Evolutionary conservation across 1,284 basidiomycete species (phyloP).

Genomic region (Ganoderma lingzhi): DNA sequence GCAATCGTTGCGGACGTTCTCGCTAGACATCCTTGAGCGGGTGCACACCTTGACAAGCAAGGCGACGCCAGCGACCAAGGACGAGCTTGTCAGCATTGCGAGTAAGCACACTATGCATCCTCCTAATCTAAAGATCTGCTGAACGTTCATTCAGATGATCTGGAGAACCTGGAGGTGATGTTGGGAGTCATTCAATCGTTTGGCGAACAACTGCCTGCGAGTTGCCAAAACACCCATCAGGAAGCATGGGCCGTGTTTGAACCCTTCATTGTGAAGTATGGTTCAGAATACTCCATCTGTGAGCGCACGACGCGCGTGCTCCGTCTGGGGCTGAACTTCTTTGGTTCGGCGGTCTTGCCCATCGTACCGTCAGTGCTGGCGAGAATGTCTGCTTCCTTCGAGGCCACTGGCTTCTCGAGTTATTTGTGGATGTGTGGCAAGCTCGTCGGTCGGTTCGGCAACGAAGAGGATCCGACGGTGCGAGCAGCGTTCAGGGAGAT

Average conservation of each 20-base stretch:
- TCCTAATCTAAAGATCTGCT: conserved; percentile 26
- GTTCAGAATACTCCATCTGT: conserved; percentile 80
- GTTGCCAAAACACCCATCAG: conserved; percentile 82
- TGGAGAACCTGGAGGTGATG: conserved; percentile 93
- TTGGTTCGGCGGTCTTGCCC: conserved; percentile 72
- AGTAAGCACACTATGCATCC: conserved; percentile 28
- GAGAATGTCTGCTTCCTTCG: conserved; percentile 83
- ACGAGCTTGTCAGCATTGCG: conserved; percentile 57
- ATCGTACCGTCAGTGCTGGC: conserved; percentile 78
- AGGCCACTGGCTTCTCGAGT: conserved; percentile 84
- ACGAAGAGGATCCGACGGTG: conserved; percentile 61
- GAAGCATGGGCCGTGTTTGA: conserved; percentile 91
- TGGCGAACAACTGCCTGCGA: conserved; percentile 80
- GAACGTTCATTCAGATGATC: conserved; percentile 60
- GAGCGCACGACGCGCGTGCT: conserved; percentile 91
- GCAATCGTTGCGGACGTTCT: conserved; percentile 85
- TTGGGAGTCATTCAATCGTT: conserved; percentile 83
- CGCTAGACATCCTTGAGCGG: conserved; percentile 74
- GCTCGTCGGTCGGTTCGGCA: conserved; percentile 76
- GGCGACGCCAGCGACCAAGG: conserved; percentile 59
- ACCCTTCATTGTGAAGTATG: conserved; percentile 81
- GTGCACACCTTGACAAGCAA: conserved; percentile 70
- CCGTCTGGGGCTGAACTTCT: conserved; percentile 86
- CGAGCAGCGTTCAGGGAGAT: conserved; percentile 66
- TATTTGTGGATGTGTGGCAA: conserved; percentile 97